Evolutionary conservation across 805 yeast genomes (phyloP).

Genomic region (Kurtzmaniella fragi): DNA sequence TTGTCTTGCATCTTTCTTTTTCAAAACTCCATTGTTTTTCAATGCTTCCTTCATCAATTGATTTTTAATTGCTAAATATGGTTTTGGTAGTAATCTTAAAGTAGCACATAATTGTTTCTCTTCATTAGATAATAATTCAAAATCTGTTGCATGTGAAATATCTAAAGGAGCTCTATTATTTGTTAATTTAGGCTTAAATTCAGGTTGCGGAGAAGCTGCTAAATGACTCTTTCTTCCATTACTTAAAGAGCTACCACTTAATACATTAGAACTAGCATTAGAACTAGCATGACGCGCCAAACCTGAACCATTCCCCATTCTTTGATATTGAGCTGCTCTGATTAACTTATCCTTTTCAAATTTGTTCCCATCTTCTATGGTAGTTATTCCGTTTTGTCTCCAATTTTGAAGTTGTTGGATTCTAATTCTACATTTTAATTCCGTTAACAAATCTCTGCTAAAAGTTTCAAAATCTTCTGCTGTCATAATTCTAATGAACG

Average conservation of each 20-base stretch:
- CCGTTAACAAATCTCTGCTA: conserved; percentile 67
- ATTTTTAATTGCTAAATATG: conserved; percentile 89
- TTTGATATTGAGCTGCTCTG: conserved; percentile 57
- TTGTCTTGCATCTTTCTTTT: conserved; percentile 82
- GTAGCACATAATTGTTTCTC: conserved; percentile 84
- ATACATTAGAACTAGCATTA: conserved; percentile 12
- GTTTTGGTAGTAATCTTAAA: conserved; percentile 83
- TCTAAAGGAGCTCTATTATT: conserved; percentile 52
- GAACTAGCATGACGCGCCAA: conserved; percentile 16
- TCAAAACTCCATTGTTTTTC: conserved; percentile 76
- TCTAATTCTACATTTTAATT: conserved; percentile 70
- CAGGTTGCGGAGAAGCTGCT: conserved; percentile 34
- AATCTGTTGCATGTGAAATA: conserved; percentile 76
- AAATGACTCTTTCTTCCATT: conserved; percentile 18
- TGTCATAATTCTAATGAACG: conserved; percentile 76
- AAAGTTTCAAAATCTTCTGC: conserved; percentile 77
- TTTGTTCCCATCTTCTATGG: conserved; percentile 74
- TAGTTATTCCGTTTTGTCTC: conserved; percentile 84
- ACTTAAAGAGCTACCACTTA: conserved; percentile 11
- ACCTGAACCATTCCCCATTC: conserved; percentile 41
- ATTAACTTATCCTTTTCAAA: conserved; percentile 84
- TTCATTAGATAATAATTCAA: conserved; percentile 75
- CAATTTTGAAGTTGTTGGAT: conserved; percentile 91
- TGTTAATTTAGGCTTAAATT: conserved; percentile 38
- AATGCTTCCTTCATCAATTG: conserved; percentile 81